Evolutionary conservation across 805 yeast species (phyloP).

Genomic region (Saccharomycopsis microspora): DNA sequence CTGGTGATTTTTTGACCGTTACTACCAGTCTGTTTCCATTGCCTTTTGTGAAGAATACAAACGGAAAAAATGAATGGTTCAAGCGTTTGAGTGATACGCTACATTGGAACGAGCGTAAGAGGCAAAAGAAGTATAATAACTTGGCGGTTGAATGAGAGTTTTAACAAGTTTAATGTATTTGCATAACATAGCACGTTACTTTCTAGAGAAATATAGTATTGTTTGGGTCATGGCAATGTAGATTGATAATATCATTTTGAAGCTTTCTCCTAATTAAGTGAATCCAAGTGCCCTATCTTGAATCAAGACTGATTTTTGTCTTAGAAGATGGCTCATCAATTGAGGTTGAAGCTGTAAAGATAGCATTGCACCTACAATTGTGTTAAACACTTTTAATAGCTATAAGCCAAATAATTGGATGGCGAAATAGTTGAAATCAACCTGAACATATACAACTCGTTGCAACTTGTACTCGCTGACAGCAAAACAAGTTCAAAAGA

Average conservation of each 20-base stretch:
- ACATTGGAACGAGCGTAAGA: constrained; percentile 26
- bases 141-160: neutral
- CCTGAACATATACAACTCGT: too few species aligned
- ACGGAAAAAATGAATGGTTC: constrained; percentile 23
- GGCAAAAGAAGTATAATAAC: constrained; percentile 21
- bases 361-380: too few species aligned
- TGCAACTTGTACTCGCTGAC: too few species aligned
- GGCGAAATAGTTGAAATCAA: too few species aligned
- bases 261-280: neutral
- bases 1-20: constrained; percentile 25
- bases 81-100: constrained; percentile 24
- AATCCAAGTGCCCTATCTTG: too few species aligned
- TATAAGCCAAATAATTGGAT: too few species aligned
- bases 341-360: too few species aligned
- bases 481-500: too few species aligned
- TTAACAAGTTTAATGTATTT: neutral
- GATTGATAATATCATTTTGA: neutral
- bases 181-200: neutral
- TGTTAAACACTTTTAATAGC: too few species aligned
- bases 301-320: too few species aligned
- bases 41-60: constrained; percentile 20
- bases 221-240: neutral
- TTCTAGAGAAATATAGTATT: neutral
- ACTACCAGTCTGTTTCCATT: constrained; percentile 26
- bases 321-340: too few species aligned